These are phyloP conservation scores for Didymella sp. DNA, from an alignment of 2,329 filamentous ascomycete genomes.

Conservation along the genomic window DNA sequence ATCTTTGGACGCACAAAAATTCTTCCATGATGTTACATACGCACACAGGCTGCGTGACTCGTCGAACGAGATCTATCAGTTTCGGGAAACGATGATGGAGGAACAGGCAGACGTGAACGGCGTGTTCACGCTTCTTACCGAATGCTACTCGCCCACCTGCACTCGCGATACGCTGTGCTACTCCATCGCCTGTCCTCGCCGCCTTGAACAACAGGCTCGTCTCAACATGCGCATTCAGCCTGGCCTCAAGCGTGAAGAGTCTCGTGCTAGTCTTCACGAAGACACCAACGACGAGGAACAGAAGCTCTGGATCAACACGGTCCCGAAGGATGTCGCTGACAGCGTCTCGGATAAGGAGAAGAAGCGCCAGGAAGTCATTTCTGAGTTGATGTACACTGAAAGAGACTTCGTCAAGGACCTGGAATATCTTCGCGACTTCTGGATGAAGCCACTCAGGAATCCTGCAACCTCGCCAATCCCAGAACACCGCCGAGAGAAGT, in stretches of 20 bases:
- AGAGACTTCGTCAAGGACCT: conserved; percentile 98
- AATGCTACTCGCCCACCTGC: conserved; percentile 98
- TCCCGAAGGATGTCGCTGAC: conserved; percentile 92
- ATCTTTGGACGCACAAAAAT: conserved; percentile 95
- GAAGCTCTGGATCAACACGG: conserved; percentile 99
- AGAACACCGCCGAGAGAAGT: conserved; percentile 82
- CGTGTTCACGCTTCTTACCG: conserved; percentile 93
- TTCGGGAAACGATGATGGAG: conserved; percentile 90
- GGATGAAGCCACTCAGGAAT: conserved; percentile 87
- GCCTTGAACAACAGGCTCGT: conserved; percentile 92
- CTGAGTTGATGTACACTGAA: conserved; percentile 98
- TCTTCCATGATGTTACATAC: conserved; percentile 99
- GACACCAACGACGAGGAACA: conserved; percentile 93
- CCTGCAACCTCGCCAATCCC: conserved; percentile 81
- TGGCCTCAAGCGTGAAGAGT: conserved; percentile 76
- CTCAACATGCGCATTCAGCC: conserved; percentile 93
- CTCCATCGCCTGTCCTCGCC: conserved; percentile 92
- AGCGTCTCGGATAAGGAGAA: conserved; percentile 89
- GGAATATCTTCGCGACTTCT: conserved; percentile 97
- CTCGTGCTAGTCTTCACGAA: conserved; percentile 77
- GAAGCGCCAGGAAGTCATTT: conserved; percentile 98
- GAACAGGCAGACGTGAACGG: conserved; percentile 87
- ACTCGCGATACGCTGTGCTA: conserved; percentile 95
- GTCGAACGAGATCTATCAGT: conserved; percentile 94
- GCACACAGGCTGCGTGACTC: conserved; percentile 94